A percentile compares a stretch with the other conserved stretches of the same genome.
Evolutionary conservation across 345 rosid species (phyloP).

Genomic region (Syzygium jambos): DNA sequence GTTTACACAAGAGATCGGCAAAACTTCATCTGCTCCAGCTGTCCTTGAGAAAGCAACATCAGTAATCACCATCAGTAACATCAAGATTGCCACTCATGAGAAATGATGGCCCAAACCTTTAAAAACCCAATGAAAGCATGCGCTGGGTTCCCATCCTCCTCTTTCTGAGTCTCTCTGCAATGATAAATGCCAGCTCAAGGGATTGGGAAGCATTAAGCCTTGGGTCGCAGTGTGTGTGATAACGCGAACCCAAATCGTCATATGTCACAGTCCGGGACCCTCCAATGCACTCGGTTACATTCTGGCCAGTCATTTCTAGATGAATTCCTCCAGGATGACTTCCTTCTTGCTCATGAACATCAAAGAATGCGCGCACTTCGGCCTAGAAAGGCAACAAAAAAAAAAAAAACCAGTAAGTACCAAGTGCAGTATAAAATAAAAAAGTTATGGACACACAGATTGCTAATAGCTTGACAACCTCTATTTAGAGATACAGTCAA

Average conservation of each 20-base stretch:
- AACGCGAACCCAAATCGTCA: constrained; percentile 48
- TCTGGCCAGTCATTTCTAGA: constrained; percentile 63
- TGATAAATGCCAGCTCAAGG: constrained; percentile 49
- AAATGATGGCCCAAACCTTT: constrained; percentile 5
- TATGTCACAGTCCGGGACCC: constrained; percentile 52
- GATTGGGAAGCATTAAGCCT: constrained; percentile 60
- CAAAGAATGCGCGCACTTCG: constrained; percentile 52
- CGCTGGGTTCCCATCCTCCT: constrained; percentile 27
- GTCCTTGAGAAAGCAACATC: not conserved
- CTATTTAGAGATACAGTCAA: not conserved
- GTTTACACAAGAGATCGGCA: not conserved
- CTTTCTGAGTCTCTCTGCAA: constrained; percentile 53
- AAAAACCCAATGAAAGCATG: not conserved
- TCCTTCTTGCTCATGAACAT: constrained; percentile 58
- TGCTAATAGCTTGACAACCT: not conserved
- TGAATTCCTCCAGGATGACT: constrained; percentile 58
- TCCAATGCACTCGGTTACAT: constrained; percentile 60
- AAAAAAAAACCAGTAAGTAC: not conserved
- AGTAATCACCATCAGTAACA: not conserved
- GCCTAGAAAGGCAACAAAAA: constrained; percentile 15
- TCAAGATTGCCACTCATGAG: not conserved
- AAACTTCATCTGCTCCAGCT: not conserved
- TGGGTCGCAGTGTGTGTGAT: constrained; percentile 62
- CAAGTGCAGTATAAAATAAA: not conserved
- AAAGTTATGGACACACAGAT: not conserved